A percentile compares a stretch with the other conserved stretches of the same genome.
Conservation (phyloP, 192 early-diverging fungal species). For the Dimargaris xerosporica region DNA sequence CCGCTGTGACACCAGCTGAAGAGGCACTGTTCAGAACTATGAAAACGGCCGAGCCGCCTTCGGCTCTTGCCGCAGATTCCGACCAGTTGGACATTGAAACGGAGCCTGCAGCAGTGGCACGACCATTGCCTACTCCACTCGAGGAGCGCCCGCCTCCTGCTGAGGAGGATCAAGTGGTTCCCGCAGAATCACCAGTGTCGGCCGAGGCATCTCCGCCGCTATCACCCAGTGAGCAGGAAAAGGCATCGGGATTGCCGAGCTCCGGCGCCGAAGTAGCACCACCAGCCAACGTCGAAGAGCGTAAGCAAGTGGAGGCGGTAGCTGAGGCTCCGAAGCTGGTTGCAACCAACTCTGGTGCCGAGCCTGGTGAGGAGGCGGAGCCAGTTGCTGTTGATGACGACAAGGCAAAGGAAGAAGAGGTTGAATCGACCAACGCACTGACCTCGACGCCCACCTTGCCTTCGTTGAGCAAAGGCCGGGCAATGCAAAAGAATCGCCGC, state of each 20-base stretch:
- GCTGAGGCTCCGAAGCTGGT: background rate
- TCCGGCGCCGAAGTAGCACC: background rate
- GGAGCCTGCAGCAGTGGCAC: background rate
- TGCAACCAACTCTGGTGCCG: too few species aligned
- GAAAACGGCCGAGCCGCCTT: background rate
- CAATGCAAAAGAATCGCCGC: background rate
- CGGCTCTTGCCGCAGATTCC: background rate
- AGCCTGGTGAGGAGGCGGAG: too few species aligned
- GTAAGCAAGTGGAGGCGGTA: background rate
- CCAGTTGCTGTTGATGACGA: too few species aligned
- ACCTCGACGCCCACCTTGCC: background rate
- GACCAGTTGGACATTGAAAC: background rate
- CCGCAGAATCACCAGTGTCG: too few species aligned
- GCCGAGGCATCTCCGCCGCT: too few species aligned
- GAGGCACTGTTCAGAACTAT: too few species aligned
- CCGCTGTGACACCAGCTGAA: too few species aligned
- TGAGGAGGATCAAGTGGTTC: background rate
- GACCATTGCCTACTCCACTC: background rate
- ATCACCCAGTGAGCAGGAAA: too few species aligned
- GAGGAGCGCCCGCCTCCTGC: background rate
- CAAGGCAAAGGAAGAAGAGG: too few species aligned
- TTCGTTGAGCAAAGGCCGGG: background rate
- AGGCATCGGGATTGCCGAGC: too few species aligned
- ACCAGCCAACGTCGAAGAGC: background rate
- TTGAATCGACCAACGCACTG: too few species aligned